Evolutionary conservation across 1,284 basidiomycete genomes (phyloP).

Genomic region (Fistulinella staudtii): DNA sequence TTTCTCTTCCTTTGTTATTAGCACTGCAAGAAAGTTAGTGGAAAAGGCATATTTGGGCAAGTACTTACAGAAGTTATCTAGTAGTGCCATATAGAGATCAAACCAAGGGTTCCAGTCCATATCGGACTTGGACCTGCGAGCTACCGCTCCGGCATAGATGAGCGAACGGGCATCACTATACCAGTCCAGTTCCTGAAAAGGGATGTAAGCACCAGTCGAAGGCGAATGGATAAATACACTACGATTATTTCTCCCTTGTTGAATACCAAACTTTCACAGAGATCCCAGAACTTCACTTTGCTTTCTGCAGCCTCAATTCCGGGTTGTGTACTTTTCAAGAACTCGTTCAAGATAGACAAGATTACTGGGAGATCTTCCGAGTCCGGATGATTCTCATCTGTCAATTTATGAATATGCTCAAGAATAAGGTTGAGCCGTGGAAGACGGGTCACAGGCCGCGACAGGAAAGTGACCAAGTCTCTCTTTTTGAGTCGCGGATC

Average conservation of each 20-base stretch:
- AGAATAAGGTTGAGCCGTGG: slow-evolving; percentile 72
- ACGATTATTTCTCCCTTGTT: slow-evolving; percentile 78
- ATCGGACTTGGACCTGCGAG: slow-evolving; percentile 52
- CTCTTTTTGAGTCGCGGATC: slow-evolving; percentile 70
- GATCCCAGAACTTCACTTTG: slow-evolving; percentile 78
- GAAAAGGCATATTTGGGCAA: neutral
- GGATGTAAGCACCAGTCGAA: slow-evolving; percentile 2
- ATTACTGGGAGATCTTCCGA: slow-evolving; percentile 64
- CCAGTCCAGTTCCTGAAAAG: slow-evolving; percentile 68
- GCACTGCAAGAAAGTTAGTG: slow-evolving; percentile 39
- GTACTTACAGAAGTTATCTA: slow-evolving; percentile 70
- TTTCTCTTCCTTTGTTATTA: slow-evolving; percentile 60
- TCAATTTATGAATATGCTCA: slow-evolving; percentile 65
- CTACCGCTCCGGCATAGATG: slow-evolving; percentile 57
- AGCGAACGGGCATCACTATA: slow-evolving; percentile 70
- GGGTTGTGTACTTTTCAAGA: slow-evolving; percentile 74
- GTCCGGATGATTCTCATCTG: slow-evolving; percentile 63
- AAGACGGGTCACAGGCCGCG: slow-evolving; percentile 77
- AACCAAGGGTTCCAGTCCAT: slow-evolving; percentile 61
- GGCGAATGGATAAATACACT: slow-evolving; percentile 19
- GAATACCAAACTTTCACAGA: slow-evolving; percentile 70
- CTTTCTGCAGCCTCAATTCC: slow-evolving; percentile 81
- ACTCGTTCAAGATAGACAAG: slow-evolving; percentile 56
- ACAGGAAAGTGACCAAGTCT: slow-evolving; percentile 77
- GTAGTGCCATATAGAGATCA: slow-evolving; percentile 62